Base-by-base conservation (phyloP, 139 green algal species). In the Chlamydomonas sp. region DNA sequence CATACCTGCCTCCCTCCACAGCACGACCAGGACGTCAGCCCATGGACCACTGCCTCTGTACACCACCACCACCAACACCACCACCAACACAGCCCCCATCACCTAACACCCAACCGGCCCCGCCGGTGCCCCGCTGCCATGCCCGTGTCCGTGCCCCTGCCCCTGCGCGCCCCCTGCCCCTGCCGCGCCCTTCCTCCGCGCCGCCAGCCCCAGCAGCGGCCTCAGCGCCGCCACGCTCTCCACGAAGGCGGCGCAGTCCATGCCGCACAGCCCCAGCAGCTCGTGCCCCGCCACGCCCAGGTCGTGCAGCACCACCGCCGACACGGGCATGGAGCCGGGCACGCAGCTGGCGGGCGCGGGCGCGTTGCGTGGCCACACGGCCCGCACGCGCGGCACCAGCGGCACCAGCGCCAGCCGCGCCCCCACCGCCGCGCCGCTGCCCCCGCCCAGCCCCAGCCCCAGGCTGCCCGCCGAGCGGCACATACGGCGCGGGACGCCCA, bases 231-330 rank as follows among this genome's bases (percentile, higher is more conserved):
- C 31, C 18, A 86, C 71, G 31, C 59, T 10, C 60, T 86, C 82
- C 71, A 86, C n/a, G 71, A 86, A 86, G 6, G n/a, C 31, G 71
- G 17, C 66, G 5, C 5, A 20, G 82, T 18, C 69, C 3, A 6
- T 71, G 8, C 82, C 82, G 5, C 63, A 64, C 58, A 73, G 60
- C 61, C 16, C 59, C 71, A 80, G n/a, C 71, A 86, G 60, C 12
- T 72, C 59, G 60, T 79, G 82, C 10, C 69, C 49, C 15, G 69
- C 71, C 16, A 12, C 60, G 71, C 61, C 59, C 71, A 86, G 82
- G n/a, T 86, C 82, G 61, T 85, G 82, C 82, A 86, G 78, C 17
- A 63, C 69, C 59, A 79, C 71, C 4, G 82, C 61, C 59, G 82
- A 86, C 4, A 63, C 18, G 6, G 82, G 71, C 82, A 73, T 79